Percentiles rank a stretch among this genome's conserved stretches.
Conservation (phyloP, 1,284 basidiomycete species). For the Irpex sp. region DNA sequence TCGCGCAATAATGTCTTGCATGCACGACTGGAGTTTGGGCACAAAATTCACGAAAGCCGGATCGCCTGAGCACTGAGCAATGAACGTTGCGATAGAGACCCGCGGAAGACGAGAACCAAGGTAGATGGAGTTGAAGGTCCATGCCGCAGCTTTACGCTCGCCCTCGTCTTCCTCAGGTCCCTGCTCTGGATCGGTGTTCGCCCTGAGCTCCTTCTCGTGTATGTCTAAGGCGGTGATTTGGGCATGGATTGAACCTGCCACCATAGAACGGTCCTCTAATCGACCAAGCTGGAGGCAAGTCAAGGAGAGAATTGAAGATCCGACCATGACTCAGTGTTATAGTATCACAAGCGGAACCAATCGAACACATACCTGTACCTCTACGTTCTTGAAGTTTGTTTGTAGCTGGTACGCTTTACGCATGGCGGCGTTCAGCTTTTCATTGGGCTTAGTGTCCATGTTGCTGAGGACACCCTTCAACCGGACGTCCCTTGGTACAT, state of each 20-base stretch:
- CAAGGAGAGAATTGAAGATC: neutral
- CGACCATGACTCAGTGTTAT: neutral
- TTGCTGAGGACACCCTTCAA: slow-evolving; percentile 19
- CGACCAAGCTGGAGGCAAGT: slow-evolving; percentile 12
- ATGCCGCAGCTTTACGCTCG: neutral
- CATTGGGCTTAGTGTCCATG: slow-evolving; percentile 22
- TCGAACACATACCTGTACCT: slow-evolving; percentile 18
- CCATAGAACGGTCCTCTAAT: slow-evolving; percentile 10
- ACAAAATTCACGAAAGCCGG: slow-evolving; percentile 8
- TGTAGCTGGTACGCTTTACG: slow-evolving; percentile 21
- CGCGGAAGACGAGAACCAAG: neutral
- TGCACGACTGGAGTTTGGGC: slow-evolving; percentile 2
- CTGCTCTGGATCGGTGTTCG: neutral
- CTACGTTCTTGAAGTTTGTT: slow-evolving; percentile 30
- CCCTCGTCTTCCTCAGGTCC: neutral
- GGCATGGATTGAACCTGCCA: slow-evolving; percentile 9
- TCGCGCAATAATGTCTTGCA: neutral
- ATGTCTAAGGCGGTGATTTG: slow-evolving; percentile 9
- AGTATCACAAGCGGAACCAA: neutral
- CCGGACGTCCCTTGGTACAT: slow-evolving; percentile 20
- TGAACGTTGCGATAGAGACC: neutral
- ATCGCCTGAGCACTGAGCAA: neutral
- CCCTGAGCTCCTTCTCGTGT: neutral
- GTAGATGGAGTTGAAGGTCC: slow-evolving; percentile 2
- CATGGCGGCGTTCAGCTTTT: slow-evolving; percentile 22